Base-by-base conservation (phyloP, 768 basidiomycete genomes). In the Lactarius deliciosus region DNA sequence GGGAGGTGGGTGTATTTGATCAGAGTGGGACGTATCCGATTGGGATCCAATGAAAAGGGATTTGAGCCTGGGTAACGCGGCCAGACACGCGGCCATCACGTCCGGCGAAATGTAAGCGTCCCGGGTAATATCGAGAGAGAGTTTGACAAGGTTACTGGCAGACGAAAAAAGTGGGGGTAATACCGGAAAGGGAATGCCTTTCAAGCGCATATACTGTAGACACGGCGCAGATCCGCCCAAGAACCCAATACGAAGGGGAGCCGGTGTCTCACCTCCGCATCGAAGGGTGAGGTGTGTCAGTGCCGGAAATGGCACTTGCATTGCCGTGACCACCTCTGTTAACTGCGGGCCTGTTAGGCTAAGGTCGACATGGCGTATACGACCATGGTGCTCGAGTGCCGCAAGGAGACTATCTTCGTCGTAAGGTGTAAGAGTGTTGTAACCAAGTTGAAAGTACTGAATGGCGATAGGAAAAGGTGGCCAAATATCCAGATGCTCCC, bases 381-480 rank as follows among this genome's bases (percentile, higher is more conserved):
- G 45, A 22, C 3, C 45, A 4, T 0, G 45, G 7, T 22, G n/a
- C 45, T 47, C 4, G 10, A 47, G 45, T 22, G 55, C 62, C 0
- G 41, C 40, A 36, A 63, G 0, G 20, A 57, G 5, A 10, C 34
- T 56, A n/a, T 63, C 40, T 34, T 56, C 40, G 6, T 63, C 62
- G 32, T 56, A 28, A 16, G 7, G 40, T 18, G 55, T 40, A 15
- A 40, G 15, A 15, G 15, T 15, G 1, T 15, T 15, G 38, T 11
- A 22, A 28, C 5, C 9, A 34, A 8, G 8, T 34, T 34, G 34
- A 34, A 13, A 13, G 13, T 38, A 38, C 36, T 38, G 36, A 38
- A 38, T 38, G n/a, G 43, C 13, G 20, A 63, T 63, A 16, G 40
- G 61, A 18, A 63, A 43, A 28, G 40, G 11, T 30, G 61, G 54